A percentile compares a stretch with the other conserved stretches of the same genome.
phyloP scores from a whole-genome alignment of 805 yeast genomes.

The Nematodospora valgi region DNA sequence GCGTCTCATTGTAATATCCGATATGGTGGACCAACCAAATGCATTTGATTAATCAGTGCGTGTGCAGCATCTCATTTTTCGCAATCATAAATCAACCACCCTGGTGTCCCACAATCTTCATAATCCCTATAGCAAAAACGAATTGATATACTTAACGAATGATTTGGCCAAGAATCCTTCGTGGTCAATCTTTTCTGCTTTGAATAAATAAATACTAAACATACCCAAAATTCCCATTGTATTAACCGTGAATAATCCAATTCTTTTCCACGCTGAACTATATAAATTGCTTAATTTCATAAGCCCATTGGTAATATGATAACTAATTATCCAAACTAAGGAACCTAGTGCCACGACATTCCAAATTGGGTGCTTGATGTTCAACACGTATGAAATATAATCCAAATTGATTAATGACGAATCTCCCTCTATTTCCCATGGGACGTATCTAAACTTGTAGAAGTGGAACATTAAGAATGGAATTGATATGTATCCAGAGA shows the following conservation, averaged over 20 bases:
- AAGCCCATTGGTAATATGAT: slow-evolving; percentile 56
- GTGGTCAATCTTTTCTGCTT: slow-evolving; percentile 14
- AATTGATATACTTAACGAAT: slow-evolving; percentile 25
- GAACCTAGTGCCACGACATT: slow-evolving; percentile 9
- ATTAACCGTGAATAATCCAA: slow-evolving; percentile 43
- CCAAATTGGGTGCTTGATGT: slow-evolving; percentile 5
- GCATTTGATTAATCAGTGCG: too few species aligned
- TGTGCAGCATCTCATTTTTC: too few species aligned
- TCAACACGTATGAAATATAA: slow-evolving; percentile 42
- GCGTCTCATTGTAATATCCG: too few species aligned
- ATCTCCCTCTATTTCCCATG: slow-evolving; percentile 61
- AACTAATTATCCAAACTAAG: slow-evolving; percentile 38
- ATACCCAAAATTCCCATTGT: slow-evolving; percentile 33
- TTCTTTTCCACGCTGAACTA: slow-evolving; percentile 36
- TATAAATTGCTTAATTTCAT: slow-evolving; percentile 43
- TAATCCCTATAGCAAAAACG: slow-evolving; percentile 9
- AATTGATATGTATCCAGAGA: slow-evolving; percentile 56
- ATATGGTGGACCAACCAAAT: too few species aligned
- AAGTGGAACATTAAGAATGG: slow-evolving; percentile 47
- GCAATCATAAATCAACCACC: too few species aligned
- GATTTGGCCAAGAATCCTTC: slow-evolving; percentile 26
- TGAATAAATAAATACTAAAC: slow-evolving; percentile 29
- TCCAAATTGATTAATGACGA: slow-evolving; percentile 52
- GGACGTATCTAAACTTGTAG: slow-evolving; percentile 45
- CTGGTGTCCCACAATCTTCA: not conserved